Evolutionary conservation across 2,329 filamentous ascomycete species (phyloP), one percentile per base, ranked within the genome.

Genomic region (Zasmidium angulare): DNA sequence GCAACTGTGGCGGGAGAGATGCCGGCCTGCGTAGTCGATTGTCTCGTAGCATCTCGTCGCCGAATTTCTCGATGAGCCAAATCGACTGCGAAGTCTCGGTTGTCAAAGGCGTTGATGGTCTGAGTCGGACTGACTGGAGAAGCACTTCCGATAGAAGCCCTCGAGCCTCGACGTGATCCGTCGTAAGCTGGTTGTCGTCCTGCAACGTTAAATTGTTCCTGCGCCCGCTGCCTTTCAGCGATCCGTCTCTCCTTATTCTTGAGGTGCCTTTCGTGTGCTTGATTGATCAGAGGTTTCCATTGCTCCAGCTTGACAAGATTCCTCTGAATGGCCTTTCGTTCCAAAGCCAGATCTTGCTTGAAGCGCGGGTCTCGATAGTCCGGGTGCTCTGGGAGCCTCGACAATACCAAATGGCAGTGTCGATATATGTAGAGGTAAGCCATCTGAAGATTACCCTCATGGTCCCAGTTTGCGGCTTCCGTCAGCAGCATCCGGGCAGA

Each of bases 391-490:
- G 85, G 82, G 9, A 99, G 81, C 55, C 89, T 83, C 6, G 91
- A 84, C 24, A 96, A 79, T 22, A 96, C 85, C n/a, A 99, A 86
- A 55, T 88, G 83, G 10, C 91, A 91, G 76, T 96, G 92, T 67
- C 95, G 87, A 72, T 95, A 91, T n/a, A 96, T 84, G 60, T 98
- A 86, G 56, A 97, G 84, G 74, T 96, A 99, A 3, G 93, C 90
- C 71, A 95, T 89, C 68, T 92, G 86, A 64, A 91, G 86, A 75
- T 97, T 93, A 69, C 89, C 88, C 75, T 98, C 93, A 46, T 84
- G 84, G 69, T 95, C 84, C 72, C 96, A 96, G 68, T 93, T 91
- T 53, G 86, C 82, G 20, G 91, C 93, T 90, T 97, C 70, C 12
- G 56, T 74, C 22, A 70, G 62, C 17, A 72, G 63, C 65, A 72